These are phyloP conservation scores for Leccinum fuscescens DNA, from an alignment of 1,284 basidiomycete genomes.

Conservation along the genomic window DNA sequence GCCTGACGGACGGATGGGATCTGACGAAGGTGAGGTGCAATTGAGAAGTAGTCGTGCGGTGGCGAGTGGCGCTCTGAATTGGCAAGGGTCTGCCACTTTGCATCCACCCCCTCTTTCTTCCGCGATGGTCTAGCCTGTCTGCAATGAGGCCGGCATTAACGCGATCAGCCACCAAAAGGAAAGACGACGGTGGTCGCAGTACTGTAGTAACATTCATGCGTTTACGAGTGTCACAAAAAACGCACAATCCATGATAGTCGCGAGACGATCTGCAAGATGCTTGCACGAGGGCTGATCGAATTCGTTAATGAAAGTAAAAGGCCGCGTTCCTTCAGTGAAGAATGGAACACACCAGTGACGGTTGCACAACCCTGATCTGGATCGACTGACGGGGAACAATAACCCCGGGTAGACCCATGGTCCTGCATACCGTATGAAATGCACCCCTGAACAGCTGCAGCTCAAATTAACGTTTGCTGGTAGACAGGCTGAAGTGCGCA, in stretches of 20 bases:
- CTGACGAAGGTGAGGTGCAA: background rate
- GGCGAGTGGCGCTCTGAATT: background rate
- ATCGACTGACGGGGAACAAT: background rate
- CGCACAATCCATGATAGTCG: constrained; percentile 11
- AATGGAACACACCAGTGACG: background rate
- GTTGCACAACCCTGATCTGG: background rate
- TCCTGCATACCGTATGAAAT: background rate
- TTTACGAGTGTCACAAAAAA: constrained; percentile 3
- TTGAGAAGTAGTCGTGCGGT: background rate
- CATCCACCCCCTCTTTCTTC: constrained; percentile 4
- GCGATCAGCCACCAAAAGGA: constrained; percentile 6
- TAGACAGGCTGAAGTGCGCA: background rate
- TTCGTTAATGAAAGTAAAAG: constrained; percentile 5
- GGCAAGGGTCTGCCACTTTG: constrained; percentile 9
- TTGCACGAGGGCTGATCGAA: background rate
- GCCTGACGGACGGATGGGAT: background rate
- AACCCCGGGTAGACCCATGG: background rate
- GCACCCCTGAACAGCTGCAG: background rate
- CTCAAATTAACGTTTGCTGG: background rate
- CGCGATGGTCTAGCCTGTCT: constrained; percentile 7
- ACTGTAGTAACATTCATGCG: background rate
- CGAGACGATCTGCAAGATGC: constrained; percentile 16
- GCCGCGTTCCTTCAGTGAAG: constrained; percentile 5
- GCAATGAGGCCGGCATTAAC: constrained; percentile 18
- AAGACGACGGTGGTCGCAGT: constrained; percentile 3